Conservation (phyloP, 177 flowering plant species). For the Vitis hybrid region DNA sequence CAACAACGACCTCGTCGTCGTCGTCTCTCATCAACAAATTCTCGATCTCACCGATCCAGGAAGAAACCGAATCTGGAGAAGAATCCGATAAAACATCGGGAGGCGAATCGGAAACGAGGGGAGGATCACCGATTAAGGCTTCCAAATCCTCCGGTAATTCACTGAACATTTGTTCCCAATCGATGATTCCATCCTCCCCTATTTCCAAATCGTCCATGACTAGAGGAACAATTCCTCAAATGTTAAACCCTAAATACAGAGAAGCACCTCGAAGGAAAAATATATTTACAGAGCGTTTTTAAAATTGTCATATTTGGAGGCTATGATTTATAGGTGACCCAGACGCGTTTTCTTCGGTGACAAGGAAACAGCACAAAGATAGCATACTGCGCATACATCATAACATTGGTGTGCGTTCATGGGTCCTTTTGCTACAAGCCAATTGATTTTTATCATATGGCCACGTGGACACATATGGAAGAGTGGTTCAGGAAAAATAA, state of each 20-base stretch:
- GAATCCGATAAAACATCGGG: slow-evolving; percentile 14
- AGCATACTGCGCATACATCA: no score
- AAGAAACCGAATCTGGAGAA: slow-evolving; percentile 27
- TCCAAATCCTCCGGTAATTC: slow-evolving; percentile 16
- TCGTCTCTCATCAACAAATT: slow-evolving; percentile 52
- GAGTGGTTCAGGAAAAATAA: no score
- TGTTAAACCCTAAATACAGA: neutral
- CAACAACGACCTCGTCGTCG: slow-evolving; percentile 5
- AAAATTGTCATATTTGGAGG: no score
- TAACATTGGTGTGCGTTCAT: no score
- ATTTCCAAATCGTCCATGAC: slow-evolving; percentile 10
- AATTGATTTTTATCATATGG: no score
- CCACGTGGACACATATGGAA: no score
- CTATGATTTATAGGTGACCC: no score
- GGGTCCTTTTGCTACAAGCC: no score
- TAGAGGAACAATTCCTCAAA: neutral
- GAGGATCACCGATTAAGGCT: slow-evolving; percentile 13
- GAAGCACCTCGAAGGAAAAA: no score
- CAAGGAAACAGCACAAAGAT: no score
- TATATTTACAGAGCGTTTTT: no score
- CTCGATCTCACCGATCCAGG: slow-evolving; percentile 47
- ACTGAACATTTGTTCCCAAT: slow-evolving; percentile 25
- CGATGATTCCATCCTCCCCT: slow-evolving; percentile 12
- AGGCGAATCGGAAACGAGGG: neutral
- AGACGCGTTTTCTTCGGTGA: no score